Conservation (phyloP, 2,329 filamentous ascomycete species). For the Sphaceloma murrayae region DNA sequence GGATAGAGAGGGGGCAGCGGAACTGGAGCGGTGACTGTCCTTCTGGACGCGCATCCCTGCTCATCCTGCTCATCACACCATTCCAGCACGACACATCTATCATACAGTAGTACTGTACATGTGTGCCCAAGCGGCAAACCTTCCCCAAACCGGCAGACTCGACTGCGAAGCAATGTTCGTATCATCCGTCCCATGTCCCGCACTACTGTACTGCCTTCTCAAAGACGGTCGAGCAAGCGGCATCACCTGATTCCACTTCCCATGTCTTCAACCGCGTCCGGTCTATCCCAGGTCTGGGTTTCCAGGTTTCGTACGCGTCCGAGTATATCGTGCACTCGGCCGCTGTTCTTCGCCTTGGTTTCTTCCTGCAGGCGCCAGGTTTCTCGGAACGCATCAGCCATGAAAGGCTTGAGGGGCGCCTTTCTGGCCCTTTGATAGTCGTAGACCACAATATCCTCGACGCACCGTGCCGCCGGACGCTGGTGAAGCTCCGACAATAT, state of each 20-base stretch:
- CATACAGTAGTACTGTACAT: too few relatives aligned
- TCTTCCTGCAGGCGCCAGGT: constrained; percentile 55
- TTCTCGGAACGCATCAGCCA: constrained; percentile 50
- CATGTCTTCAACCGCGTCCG: constrained; percentile 54
- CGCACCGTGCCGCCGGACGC: constrained; percentile 60
- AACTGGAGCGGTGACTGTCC: too few relatives aligned
- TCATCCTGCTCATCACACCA: too few relatives aligned
- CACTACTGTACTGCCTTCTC: too few relatives aligned
- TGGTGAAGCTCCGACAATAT: constrained; percentile 68
- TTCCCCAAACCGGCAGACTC: too few relatives aligned
- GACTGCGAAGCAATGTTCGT: too few relatives aligned
- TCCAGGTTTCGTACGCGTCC: constrained; percentile 55
- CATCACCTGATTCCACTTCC: constrained; percentile 1
- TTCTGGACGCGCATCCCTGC: too few relatives aligned
- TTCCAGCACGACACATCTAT: too few relatives aligned
- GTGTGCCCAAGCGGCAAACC: too few relatives aligned
- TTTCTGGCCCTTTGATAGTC: constrained; percentile 56
- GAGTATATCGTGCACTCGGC: constrained; percentile 48
- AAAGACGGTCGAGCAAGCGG: background rate
- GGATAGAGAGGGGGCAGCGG: too few relatives aligned
- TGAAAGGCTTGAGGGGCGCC: constrained; percentile 48
- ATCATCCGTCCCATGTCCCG: too few relatives aligned
- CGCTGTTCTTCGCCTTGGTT: constrained; percentile 44
- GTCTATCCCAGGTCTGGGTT: constrained; percentile 61
- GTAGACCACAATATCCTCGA: constrained; percentile 72